Base-by-base conservation (phyloP, 2,329 filamentous ascomycete species). In the Pseudonectria buxi region DNA sequence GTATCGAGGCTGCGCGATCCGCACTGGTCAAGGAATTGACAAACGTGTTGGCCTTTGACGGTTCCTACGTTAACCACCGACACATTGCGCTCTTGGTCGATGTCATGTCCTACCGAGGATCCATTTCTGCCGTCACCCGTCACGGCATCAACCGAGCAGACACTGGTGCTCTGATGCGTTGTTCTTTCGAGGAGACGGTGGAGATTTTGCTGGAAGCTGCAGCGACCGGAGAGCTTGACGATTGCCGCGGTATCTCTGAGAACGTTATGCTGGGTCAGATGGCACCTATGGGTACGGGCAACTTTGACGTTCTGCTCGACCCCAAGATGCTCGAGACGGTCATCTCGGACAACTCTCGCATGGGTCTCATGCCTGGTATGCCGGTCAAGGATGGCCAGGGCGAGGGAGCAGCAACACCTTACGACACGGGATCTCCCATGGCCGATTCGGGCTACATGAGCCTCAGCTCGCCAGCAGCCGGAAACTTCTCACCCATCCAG, bases 61-160 rank as follows among this genome's bases (percentile, higher is more conserved):
- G 94, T 76, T 96, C 92, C 11, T 98, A 98, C 61, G 92, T 98
- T 74, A 98, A 98, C 62, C 88, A 96, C 67, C 88, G 92, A 55
- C 92, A 98, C 69, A 80, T 98, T 69, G 86, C 89, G 31, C 78
- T 98, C 25, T 74, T 98, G 35, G 88, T 94, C 46, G 92, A 98
- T 66, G 87, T 98, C 45, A 98, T 98, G 92, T 95, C 89, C 18
- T 88, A 94, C 54, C 79, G 92, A 54, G 92, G 92, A 48, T 83
- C 84, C 53, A 81, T 98, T 54, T 95, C 95, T 62, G 90, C 92
- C 11, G 90, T 98, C 45, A 98, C 92, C 37, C 86, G 92, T 64
- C 92, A 98, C 59, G 92, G 92, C 67, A 98, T 98, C 69, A 98
- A 98, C 69, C 81, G 92, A 53, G 87, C 90, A 16, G 92, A 98